Evolutionary conservation across 2,329 filamentous ascomycete genomes (phyloP).

Genomic region (Ophiostoma sp.): DNA sequence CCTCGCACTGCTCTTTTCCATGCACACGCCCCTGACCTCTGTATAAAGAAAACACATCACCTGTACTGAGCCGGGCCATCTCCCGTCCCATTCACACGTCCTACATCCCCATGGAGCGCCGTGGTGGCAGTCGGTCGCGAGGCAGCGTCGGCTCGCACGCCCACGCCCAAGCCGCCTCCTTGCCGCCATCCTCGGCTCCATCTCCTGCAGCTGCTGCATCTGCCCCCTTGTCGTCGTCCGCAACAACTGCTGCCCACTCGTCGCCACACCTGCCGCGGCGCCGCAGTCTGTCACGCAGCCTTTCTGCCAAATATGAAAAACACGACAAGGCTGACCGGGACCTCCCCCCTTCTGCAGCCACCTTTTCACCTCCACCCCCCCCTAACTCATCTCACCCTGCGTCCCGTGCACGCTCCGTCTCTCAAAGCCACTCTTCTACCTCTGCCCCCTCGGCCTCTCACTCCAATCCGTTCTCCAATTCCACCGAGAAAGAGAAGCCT

Average conservation of each 20-base stretch:
- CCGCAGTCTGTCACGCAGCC: neutral
- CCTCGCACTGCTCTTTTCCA: neutral
- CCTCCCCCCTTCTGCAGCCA: neutral
- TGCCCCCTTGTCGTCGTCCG: neutral
- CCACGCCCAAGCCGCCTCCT: slow-evolving; percentile 7
- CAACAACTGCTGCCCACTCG: slow-evolving; percentile 30
- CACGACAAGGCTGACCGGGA: slow-evolving; percentile 14
- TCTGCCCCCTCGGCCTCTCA: neutral
- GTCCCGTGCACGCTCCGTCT: neutral
- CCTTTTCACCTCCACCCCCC: slow-evolving; percentile 4
- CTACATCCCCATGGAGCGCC: slow-evolving; percentile 24
- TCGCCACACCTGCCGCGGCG: neutral
- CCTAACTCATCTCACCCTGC: neutral
- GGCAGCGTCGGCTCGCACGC: slow-evolving; percentile 19
- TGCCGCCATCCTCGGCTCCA: slow-evolving; percentile 8
- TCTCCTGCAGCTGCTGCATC: neutral
- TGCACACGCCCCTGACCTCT: neutral
- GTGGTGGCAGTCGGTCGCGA: slow-evolving; percentile 27
- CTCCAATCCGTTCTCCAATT: neutral
- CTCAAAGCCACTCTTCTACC: neutral
- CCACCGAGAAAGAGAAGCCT: neutral
- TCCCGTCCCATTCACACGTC: neutral
- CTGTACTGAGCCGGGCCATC: neutral
- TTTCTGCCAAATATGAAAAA: slow-evolving; percentile 5
- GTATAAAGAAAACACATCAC: neutral